A percentile compares a stretch with the other conserved stretches of the same genome.
phyloP scores from a whole-genome alignment of 176 grass and related monocot species.

The Raddia distichophylla region DNA sequence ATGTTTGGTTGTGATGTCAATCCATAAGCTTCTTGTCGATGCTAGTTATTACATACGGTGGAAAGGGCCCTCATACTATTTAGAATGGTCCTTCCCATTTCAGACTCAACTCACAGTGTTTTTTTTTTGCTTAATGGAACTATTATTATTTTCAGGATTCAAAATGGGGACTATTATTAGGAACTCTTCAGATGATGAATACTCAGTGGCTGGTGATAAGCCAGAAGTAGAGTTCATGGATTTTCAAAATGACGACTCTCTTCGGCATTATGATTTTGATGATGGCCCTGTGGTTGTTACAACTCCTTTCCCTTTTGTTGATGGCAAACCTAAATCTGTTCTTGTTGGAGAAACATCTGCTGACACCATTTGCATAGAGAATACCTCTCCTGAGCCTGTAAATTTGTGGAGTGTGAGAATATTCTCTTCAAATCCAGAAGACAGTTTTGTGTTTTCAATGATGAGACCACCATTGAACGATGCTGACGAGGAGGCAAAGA shows the following conservation, averaged over 20 bases:
- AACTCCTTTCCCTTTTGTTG: conserved; percentile 67
- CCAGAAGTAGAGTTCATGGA: conserved; percentile 89
- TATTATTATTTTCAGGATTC: conserved; percentile 33
- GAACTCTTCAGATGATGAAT: conserved; percentile 66
- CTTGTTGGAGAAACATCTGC: conserved; percentile 68
- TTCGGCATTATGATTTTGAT: conserved; percentile 59
- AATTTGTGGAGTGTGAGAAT: conserved; percentile 84
- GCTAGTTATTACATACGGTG: neutral
- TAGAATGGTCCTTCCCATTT: conserved; percentile 6
- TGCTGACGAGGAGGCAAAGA: conserved; percentile 48
- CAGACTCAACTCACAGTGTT: neutral
- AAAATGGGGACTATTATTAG: conserved; percentile 49
- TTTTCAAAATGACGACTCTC: conserved; percentile 66
- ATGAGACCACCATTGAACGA: conserved; percentile 76
- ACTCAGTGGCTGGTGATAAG: conserved; percentile 72
- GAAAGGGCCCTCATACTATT: neutral
- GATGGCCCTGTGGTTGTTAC: conserved; percentile 68
- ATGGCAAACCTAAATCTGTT: conserved; percentile 71
- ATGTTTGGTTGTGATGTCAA: neutral
- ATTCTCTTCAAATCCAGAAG: conserved; percentile 87
- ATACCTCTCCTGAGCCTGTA: conserved; percentile 64
- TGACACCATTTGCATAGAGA: conserved; percentile 58
- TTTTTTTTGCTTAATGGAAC: neutral
- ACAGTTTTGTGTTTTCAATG: conserved; percentile 75
- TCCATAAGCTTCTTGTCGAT: conserved; percentile 14